Evolutionary conservation across 768 basidiomycete species (phyloP).

Genomic region (Tricholoma saponaceum): DNA sequence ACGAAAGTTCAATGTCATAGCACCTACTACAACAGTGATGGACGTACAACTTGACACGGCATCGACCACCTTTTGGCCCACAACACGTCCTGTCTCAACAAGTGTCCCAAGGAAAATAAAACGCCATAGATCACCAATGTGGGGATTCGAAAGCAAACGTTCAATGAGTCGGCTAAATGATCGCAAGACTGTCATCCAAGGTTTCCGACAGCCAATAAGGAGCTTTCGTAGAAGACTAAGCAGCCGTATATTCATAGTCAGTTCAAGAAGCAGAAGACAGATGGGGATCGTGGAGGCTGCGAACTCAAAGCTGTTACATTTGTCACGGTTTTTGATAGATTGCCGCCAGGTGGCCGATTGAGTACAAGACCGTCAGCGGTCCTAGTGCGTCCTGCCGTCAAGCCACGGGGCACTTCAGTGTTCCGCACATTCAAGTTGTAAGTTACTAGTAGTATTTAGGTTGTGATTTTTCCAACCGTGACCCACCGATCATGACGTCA

Average conservation of each 20-base stretch:
- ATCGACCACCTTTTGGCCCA: neutral
- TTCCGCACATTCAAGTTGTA: no score
- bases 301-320: no score
- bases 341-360: no score
- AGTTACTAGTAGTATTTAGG: no score
- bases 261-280: neutral
- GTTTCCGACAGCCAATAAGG: neutral
- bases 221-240: neutral
- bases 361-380: no score
- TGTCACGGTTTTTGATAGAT: no score
- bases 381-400: no score
- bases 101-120: neutral
- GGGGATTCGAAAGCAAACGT: neutral
- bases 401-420: no score
- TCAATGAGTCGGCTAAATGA: neutral
- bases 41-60: neutral
- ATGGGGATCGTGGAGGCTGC: no score
- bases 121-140: neutral
- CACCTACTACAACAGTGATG: neutral
- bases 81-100: neutral
- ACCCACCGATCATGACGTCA: no score
- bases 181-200: neutral
- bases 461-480: no score
- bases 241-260: neutral
- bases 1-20: no score